Evolutionary conservation across 345 rosid species (phyloP), one percentile per base, ranked within the genome.

Genomic region (Hibiscus tridactylites): DNA sequence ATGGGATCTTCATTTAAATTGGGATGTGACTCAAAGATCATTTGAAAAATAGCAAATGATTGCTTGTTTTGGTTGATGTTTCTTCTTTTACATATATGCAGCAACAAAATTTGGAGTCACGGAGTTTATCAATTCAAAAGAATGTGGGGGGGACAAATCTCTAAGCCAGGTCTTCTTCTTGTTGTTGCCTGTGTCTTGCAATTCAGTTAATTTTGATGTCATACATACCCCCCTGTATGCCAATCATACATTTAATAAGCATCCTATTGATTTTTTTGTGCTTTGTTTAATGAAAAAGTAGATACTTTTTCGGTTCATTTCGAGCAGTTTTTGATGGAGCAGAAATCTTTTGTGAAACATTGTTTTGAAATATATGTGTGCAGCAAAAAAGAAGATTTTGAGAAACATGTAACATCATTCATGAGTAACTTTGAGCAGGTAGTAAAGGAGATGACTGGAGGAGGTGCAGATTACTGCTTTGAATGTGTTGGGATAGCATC

Each of bases 71-170:
- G 13, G 21, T 56, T 31, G 52, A 67, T 66, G 29, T 35, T 62
- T 70, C 60, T 68, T 74, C 59, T 57, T 63, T 49, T 52, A 9
- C 62, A 16, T 12, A 49, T 29, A 16, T 37, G 7, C 84, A 93
- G 97, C 86, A 24, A 81, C 83, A 65, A 83, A 78, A 29, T 93
- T 90, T 75, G 96, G 98, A 61, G 77, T 91, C 33, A 86, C 97
- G 15, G 96, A 91, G 47, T 93, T 91, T 70, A 81, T 91, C 68
- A 79, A 82, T 80, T 50, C 89, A 39, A 84, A 68, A 79, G 82
- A 85, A 37, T 67, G 72, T 19, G 87, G 78, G 11, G 87, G 78
- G 11, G 75, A 83, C 65, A 86, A 80, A 75, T 68, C 90, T 62
- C 77, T 82, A 65, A 86, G 91, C 82, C 84, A 90, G 94, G 96